Conservation (phyloP, 108 stramenopile genomes). For the Cyclotella kingstonii region DNA sequence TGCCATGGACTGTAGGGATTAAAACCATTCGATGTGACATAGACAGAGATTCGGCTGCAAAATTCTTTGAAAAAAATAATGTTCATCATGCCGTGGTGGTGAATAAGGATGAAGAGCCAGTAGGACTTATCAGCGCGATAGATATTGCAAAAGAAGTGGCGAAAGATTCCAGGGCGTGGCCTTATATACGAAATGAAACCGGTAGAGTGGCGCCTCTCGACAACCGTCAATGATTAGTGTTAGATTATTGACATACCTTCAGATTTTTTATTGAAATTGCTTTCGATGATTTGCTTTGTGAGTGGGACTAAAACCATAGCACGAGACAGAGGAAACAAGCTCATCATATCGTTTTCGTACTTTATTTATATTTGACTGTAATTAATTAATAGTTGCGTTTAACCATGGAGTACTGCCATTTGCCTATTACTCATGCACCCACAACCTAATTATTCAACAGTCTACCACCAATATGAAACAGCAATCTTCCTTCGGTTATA, state of each 20-base stretch:
- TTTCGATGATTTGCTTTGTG: no score
- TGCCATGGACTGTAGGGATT: slow-evolving; percentile 43
- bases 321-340: no score
- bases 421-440: no score
- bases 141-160: slow-evolving; percentile 63
- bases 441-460: neutral
- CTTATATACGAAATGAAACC: slow-evolving; percentile 47
- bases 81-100: slow-evolving; percentile 59
- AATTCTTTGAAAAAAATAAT: slow-evolving; percentile 44
- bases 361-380: no score
- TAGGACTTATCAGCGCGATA: slow-evolving; percentile 51
- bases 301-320: no score
- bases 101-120: slow-evolving; percentile 37
- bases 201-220: slow-evolving; percentile 25
- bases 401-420: no score
- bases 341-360: no score
- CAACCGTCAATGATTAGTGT: slow-evolving; percentile 4
- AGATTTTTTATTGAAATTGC: neutral
- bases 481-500: neutral
- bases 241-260: no score
- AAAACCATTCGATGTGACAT: slow-evolving; percentile 21
- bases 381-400: no score
- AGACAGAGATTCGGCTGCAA: slow-evolving; percentile 47
- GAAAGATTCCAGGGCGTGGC: slow-evolving; percentile 58
- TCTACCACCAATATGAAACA: neutral